Evolutionary conservation across 495 filamentous ascomycete species (phyloP), one percentile per base, ranked within the genome.

Genomic region (Diplogelasinospora grovesii): DNA sequence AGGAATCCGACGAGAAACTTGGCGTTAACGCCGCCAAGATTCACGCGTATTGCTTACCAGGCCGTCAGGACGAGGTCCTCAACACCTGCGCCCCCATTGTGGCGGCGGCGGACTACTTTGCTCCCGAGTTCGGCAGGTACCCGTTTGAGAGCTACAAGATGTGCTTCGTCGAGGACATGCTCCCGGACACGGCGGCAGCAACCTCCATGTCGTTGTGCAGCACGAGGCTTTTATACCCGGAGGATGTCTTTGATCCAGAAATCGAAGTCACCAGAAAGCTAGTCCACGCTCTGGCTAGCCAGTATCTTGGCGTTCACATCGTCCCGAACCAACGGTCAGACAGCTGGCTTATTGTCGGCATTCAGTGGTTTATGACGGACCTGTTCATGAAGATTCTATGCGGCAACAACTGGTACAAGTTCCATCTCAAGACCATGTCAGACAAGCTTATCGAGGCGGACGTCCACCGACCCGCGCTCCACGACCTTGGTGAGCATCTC

Each of bases 321-420:
- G 79, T 92, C 31, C 82, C 92, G 2, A 80, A 85, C 49, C 74
- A 82, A 22, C 77, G 81, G 26, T 68, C 64, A n/a, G 92, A 99
- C 56, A 81, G 71, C 10, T 99, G 92, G 92, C 77, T 89, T n/a
- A 82, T 89, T 8, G 77, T 90, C 46, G 93, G 92, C 3, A 82
- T 94, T 35, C 82, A 89, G 15, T 89, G 85, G 71, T 96, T 85
- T 63, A 90, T 97, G 66, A 86, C 93, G 6, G 89, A 92, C 45
- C 73, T 84, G 2, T 97, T 90, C 61, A 83, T 97, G 79, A 85
- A 77, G 49, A 79, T 73, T 39, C 69, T 99, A 10, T 90, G 84
- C 58, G 92, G 92, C 2, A 94, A 90, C 48, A 99, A 99, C 54
- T 87, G 94, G 54, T 90, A 92, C 50, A 71, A 85, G 14, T 96